A percentile compares a stretch with the other conserved stretches of the same genome.
These are phyloP conservation scores for Suillus tomentosus DNA, from an alignment of 768 basidiomycete species.

Conservation along the genomic window DNA sequence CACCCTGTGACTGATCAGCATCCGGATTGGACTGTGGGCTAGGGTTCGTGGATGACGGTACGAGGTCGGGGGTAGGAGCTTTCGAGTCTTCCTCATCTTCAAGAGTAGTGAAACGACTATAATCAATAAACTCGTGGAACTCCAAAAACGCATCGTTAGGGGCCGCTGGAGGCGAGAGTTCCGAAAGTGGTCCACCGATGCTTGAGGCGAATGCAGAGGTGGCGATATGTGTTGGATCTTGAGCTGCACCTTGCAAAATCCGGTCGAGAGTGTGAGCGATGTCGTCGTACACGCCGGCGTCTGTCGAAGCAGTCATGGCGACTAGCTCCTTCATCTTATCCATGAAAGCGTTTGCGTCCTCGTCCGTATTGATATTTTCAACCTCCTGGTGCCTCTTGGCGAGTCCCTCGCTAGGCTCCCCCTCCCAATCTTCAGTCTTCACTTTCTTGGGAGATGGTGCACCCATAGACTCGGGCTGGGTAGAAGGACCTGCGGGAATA, in stretches of 20 bases:
- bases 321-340: constrained; percentile 66
- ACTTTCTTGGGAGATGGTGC: constrained; percentile 72
- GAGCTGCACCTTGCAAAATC: constrained; percentile 60
- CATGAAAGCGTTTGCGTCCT: constrained; percentile 64
- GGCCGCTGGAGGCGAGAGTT: constrained; percentile 37
- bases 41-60: constrained; percentile 70
- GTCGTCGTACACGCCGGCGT: constrained; percentile 43
- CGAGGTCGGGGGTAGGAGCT: constrained; percentile 73
- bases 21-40: constrained; percentile 78
- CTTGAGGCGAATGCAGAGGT: constrained; percentile 32
- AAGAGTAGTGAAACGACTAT: constrained; percentile 55
- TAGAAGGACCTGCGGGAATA: constrained; percentile 31
- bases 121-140: constrained; percentile 69
- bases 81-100: constrained; percentile 66
- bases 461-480: constrained; percentile 35
- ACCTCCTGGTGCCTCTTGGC: constrained; percentile 41
- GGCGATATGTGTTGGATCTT: constrained; percentile 38
- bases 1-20: constrained; percentile 48
- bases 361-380: constrained; percentile 60
- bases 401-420: constrained; percentile 53
- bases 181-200: constrained; percentile 33
- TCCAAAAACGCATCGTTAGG: constrained; percentile 44
- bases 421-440: constrained; percentile 70
- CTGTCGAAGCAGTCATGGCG: constrained; percentile 45
- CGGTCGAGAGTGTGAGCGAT: constrained; percentile 63